These are phyloP conservation scores for Pleurotus pulmonarius DNA, from an alignment of 768 basidiomycete genomes.

Conservation along the genomic window DNA sequence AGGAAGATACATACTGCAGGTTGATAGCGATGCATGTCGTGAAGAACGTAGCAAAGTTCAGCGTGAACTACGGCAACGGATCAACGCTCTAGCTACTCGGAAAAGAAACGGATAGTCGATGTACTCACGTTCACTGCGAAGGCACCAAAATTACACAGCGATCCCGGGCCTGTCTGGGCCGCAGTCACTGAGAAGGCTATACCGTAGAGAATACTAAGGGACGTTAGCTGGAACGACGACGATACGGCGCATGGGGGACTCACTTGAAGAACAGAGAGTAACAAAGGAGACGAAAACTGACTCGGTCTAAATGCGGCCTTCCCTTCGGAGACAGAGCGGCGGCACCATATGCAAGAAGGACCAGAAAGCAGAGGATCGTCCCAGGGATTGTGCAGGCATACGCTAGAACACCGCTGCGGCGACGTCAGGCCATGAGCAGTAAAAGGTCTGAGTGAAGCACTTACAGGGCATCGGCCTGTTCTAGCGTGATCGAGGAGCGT, in stretches of 20 bases:
- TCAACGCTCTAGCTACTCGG: no score
- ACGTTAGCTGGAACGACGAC: no score
- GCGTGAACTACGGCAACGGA: slow-evolving; percentile 9
- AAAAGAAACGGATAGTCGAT: no score
- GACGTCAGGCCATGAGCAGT: not conserved
- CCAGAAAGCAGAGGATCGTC: slow-evolving; percentile 13
- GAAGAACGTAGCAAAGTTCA: slow-evolving; percentile 19
- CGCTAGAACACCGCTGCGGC: not conserved
- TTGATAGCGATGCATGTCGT: slow-evolving; percentile 23
- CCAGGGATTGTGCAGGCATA: slow-evolving; percentile 13
- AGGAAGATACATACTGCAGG: slow-evolving; percentile 14
- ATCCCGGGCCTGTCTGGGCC: slow-evolving; percentile 6
- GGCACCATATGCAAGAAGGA: slow-evolving; percentile 12
- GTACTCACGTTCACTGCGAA: slow-evolving; percentile 18
- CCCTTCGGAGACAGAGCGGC: slow-evolving; percentile 7
- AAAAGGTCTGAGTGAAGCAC: not conserved
- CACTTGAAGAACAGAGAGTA: slow-evolving; percentile 18
- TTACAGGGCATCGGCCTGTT: not conserved
- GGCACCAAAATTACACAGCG: slow-evolving; percentile 16
- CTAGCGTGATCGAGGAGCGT: not conserved
- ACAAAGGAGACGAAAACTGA: slow-evolving; percentile 19
- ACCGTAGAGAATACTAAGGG: slow-evolving; percentile 17
- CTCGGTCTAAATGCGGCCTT: slow-evolving; percentile 16
- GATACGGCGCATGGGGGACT: not conserved
- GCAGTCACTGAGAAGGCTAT: slow-evolving; percentile 15